A percentile compares a stretch with the other conserved stretches of the same genome.
phyloP scores from a whole-genome alignment of 2,329 filamentous ascomycete species.

The Chrysoporthe deuterocubensis region DNA sequence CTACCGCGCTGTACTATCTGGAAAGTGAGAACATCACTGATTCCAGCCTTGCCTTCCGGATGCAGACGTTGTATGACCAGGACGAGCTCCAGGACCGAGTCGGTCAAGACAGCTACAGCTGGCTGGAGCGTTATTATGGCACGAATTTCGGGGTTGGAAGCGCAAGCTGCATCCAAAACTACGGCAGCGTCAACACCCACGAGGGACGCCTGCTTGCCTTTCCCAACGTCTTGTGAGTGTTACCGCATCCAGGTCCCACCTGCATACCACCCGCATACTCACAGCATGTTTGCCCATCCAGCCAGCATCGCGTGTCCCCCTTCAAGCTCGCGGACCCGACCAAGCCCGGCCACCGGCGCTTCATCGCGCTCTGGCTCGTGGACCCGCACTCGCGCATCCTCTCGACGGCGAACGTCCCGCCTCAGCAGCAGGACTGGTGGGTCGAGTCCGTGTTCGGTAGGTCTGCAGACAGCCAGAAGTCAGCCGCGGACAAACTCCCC shows the following conservation, averaged over 20 bases:
- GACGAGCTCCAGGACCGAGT: slow-evolving; percentile 33
- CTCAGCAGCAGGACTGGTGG: slow-evolving; percentile 48
- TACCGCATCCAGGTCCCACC: not conserved
- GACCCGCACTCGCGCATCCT: slow-evolving; percentile 55
- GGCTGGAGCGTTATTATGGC: slow-evolving; percentile 43
- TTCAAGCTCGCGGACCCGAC: slow-evolving; percentile 57
- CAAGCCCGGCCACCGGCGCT: slow-evolving; percentile 60
- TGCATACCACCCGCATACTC: not conserved
- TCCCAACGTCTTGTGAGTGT: slow-evolving; percentile 48
- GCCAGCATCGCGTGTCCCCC: slow-evolving; percentile 55
- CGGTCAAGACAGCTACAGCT: slow-evolving; percentile 39
- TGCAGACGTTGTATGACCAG: slow-evolving; percentile 43
- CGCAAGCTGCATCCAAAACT: slow-evolving; percentile 42
- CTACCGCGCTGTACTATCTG: slow-evolving; percentile 66
- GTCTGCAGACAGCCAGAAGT: slow-evolving; percentile 6
- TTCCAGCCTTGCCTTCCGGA: slow-evolving; percentile 55
- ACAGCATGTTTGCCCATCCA: not conserved
- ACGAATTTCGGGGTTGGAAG: slow-evolving; percentile 38
- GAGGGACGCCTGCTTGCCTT: slow-evolving; percentile 58
- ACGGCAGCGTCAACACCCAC: slow-evolving; percentile 53
- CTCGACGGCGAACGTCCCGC: slow-evolving; percentile 50
- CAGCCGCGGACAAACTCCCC: slow-evolving; percentile 21
- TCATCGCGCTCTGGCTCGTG: slow-evolving; percentile 64
- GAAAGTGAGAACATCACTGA: slow-evolving; percentile 63
- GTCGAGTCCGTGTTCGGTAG: slow-evolving; percentile 28